These are phyloP conservation scores for Pseudopyricularia javanii DNA, from an alignment of 2,329 filamentous ascomycete species.

Conservation along the genomic window DNA sequence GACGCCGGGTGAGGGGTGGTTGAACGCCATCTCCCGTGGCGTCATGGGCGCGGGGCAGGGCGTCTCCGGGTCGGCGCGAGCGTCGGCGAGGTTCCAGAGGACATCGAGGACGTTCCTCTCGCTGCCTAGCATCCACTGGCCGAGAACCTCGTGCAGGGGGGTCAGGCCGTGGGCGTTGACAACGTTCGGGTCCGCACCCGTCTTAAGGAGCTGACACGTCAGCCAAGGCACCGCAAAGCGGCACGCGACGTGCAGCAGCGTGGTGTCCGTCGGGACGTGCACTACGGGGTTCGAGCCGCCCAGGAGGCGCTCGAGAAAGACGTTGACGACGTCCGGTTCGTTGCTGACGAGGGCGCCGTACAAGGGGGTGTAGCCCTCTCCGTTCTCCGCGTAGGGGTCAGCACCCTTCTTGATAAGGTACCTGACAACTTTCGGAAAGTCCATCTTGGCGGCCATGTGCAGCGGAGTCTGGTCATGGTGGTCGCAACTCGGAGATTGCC, in stretches of 20 bases:
- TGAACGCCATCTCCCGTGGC: not conserved
- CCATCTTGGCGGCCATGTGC: not conserved
- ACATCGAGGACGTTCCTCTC: not conserved
- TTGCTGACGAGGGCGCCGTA: not conserved
- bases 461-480: not conserved
- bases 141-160: not conserved
- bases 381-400: not conserved
- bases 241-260: slow-evolving; percentile 1
- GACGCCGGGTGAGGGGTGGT: not conserved
- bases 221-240: not conserved
- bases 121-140: not conserved
- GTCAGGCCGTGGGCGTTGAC: not conserved
- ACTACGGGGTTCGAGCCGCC: not conserved
- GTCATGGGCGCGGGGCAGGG: not conserved
- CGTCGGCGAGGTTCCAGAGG: not conserved
- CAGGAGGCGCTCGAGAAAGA: not conserved
- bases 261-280: not conserved
- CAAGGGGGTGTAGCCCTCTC: slow-evolving; percentile 1
- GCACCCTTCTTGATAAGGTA: not conserved
- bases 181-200: not conserved
- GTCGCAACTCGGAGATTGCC: not conserved
- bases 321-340: not conserved
- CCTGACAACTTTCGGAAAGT: not conserved
- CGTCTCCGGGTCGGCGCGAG: not conserved
- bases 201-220: not conserved